Percentiles rank a stretch among this genome's conserved stretches.
Conservation (phyloP, 2,329 filamentous ascomycete species). For the Arthrobotrys pseudoclavata region DNA sequence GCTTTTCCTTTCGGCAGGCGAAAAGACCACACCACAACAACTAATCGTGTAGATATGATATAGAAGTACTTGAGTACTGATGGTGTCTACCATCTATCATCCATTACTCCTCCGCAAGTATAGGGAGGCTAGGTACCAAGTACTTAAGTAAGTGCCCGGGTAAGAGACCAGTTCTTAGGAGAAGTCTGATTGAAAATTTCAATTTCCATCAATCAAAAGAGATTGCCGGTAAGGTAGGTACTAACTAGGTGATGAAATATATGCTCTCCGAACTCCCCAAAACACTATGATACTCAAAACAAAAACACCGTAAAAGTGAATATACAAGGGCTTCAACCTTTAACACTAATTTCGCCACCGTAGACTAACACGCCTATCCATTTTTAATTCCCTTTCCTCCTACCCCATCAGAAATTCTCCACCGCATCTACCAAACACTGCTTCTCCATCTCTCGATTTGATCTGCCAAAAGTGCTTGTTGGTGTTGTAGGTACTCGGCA, state of each 20-base stretch:
- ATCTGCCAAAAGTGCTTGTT: slow-evolving; percentile 52
- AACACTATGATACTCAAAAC: background rate
- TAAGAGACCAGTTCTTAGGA: too few relatives aligned
- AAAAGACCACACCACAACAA: background rate
- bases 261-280: slow-evolving; percentile 12
- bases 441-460: slow-evolving; percentile 59
- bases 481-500: slow-evolving; percentile 56
- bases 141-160: too few relatives aligned
- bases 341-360: background rate
- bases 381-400: background rate
- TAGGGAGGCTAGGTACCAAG: too few relatives aligned
- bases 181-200: too few relatives aligned
- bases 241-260: background rate
- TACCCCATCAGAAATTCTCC: too few relatives aligned
- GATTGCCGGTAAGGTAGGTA: background rate
- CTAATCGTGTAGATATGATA: too few relatives aligned
- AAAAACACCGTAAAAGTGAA: slow-evolving; percentile 4
- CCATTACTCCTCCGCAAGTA: too few relatives aligned
- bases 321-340: background rate
- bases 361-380: background rate
- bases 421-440: slow-evolving; percentile 47
- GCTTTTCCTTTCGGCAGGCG: background rate
- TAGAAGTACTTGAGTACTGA: background rate
- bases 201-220: background rate
- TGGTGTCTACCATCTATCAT: too few relatives aligned